Base-by-base conservation (phyloP, 2,329 filamentous ascomycete species). In the Incumbomyces lentus region DNA sequence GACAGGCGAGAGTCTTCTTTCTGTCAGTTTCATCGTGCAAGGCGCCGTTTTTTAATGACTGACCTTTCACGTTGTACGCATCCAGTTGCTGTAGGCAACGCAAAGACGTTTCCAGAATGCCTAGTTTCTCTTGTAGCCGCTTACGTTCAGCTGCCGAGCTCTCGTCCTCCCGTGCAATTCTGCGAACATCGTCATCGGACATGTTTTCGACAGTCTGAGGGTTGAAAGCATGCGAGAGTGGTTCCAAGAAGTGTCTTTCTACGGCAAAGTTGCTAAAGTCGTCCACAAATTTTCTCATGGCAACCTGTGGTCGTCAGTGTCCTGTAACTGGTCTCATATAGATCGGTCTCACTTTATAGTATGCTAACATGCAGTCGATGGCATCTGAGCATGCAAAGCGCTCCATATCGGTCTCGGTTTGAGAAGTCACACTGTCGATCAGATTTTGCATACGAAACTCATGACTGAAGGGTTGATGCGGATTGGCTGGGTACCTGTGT, bases 321-420 rank as follows among this genome's bases (percentile, higher is more conserved):
- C 50, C 6, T 52, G n/a, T n/a, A n/a, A n/a, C n/a, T n/a, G n/a
- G n/a, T n/a, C n/a, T 26, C 22, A 26, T 4, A 26, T 26, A 8
- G 4, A 26, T 26, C 22, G 4, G 36, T 6, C n/a, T 7, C 43
- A 69, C 68, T 62, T 70, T 66, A 56, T 72, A 72, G 52, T 70
- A 72, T 2, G 68, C 66, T 43, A 68, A 52, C 62, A 70, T 67
- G 41, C 60, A 63, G 47, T 69, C 62, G 6, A 65, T 47, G 7
- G 64, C 64, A 41, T 67, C 60, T 1, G 59, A 64, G 16, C 63
- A 65, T 4, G 66, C 66, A 48, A 59, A 63, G 1, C 46, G 47
- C 34, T 64, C 59, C 62, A 68, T 67, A 47, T 69, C 59, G 1
- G 50, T 50, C 47, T 67, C 60, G 6, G 45, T 51, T 49, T 43